Percentiles rank a stretch among this genome's conserved stretches.
Conservation (phyloP, 768 basidiomycete genomes). For the Fistulinella prunicolor region DNA sequence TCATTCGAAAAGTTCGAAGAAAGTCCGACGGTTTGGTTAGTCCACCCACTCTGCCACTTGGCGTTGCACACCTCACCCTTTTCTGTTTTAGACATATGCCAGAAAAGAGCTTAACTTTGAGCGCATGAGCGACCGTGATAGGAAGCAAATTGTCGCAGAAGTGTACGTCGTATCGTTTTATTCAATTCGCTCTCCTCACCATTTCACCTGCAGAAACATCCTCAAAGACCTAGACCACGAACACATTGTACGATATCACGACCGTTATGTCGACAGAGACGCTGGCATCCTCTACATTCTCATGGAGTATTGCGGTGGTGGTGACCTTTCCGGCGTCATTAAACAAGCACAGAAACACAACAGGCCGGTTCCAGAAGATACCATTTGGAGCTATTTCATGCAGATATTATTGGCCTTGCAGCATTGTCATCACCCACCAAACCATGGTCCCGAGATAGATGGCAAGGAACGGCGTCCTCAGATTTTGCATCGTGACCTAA, state of each 20-base stretch:
- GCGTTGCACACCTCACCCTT: not conserved
- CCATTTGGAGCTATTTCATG: constrained; percentile 94
- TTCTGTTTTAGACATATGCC: constrained; percentile 63
- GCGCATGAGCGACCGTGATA: constrained; percentile 92
- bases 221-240: constrained; percentile 93
- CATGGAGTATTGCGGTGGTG: constrained; percentile 99
- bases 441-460: constrained; percentile 34
- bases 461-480: constrained; percentile 60
- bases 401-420: constrained; percentile 88
- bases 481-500: constrained; percentile 92
- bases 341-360: constrained; percentile 68
- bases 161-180: constrained; percentile 61
- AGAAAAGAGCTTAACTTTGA: constrained; percentile 97
- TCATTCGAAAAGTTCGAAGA: constrained; percentile 90
- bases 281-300: constrained; percentile 92
- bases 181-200: not conserved
- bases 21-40: constrained; percentile 80
- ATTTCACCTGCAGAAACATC: constrained; percentile 65
- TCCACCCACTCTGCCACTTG: constrained; percentile 20
- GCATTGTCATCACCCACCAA: constrained; percentile 85
- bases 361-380: constrained; percentile 83
- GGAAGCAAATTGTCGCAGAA: constrained; percentile 96
- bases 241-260: constrained; percentile 94
- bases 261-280: constrained; percentile 88
- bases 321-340: constrained; percentile 88